Evolutionary conservation across 441 rosid genomes (phyloP).

Genomic region (Erysimum pusillum): DNA sequence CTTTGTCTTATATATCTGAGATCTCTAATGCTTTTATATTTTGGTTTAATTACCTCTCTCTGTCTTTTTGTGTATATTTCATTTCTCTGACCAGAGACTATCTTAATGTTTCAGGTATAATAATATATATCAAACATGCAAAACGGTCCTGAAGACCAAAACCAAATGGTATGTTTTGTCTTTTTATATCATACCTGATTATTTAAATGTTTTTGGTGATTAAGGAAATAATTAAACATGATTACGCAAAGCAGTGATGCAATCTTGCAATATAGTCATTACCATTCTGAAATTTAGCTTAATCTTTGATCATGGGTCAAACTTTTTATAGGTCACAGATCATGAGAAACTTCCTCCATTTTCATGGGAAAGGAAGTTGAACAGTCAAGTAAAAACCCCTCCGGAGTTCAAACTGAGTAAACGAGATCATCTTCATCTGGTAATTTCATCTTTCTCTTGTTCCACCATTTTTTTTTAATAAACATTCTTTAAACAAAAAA

Average conservation of each 20-base stretch:
- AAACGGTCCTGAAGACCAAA: constrained; percentile 39
- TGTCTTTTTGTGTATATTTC: background rate
- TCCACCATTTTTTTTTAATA: background rate
- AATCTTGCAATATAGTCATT: background rate
- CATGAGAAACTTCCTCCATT: constrained; percentile 59
- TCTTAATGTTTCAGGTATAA: background rate
- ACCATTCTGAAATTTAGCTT: constrained; percentile 5
- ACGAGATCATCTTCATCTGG: constrained; percentile 68
- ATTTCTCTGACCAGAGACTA: constrained; percentile 17
- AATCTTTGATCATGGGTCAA: constrained; percentile 20
- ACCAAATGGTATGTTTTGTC: constrained; percentile 38
- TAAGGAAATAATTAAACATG: background rate
- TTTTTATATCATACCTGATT: constrained; percentile 1
- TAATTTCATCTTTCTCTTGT: constrained; percentile 40
- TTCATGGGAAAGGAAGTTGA: constrained; percentile 78
- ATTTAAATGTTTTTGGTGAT: constrained; percentile 15
- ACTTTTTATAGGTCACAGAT: constrained; percentile 54
- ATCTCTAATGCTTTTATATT: background rate
- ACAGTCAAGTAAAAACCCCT: constrained; percentile 57
- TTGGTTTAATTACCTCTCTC: background rate
- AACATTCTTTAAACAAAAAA: background rate
- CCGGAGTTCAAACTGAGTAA: constrained; percentile 53
- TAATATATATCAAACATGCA: constrained; percentile 46
- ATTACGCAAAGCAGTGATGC: constrained; percentile 15
- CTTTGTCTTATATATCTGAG: constrained; percentile 25